These are phyloP conservation scores for Pseudophaeomoniella oleicola DNA, from an alignment of 2,329 filamentous ascomycete genomes.

Conservation along the genomic window DNA sequence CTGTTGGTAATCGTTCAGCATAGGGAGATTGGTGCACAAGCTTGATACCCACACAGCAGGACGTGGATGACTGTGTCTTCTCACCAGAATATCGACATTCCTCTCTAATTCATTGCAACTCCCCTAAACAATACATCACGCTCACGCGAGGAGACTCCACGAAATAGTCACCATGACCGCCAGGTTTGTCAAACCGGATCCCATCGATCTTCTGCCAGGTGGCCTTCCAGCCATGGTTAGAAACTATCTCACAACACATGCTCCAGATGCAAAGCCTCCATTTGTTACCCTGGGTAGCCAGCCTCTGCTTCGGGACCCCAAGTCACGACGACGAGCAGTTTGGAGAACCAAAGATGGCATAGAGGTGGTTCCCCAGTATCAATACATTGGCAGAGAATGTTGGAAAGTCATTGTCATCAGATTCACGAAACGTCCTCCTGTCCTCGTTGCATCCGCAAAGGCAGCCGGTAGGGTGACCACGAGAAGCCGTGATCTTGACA, in stretches of 20 bases:
- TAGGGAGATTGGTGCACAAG: no score
- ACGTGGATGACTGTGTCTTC: no score
- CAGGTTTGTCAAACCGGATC: not conserved
- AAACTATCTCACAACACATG: not conserved
- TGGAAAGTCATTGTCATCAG: not conserved
- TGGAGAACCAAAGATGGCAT: not conserved
- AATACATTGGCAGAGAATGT: not conserved
- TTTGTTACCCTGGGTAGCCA: not conserved
- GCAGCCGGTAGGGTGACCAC: not conserved
- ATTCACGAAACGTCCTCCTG: not conserved
- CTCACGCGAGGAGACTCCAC: no score
- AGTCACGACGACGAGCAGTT: not conserved
- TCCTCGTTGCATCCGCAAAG: not conserved
- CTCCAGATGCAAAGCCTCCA: not conserved
- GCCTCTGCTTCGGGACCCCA: not conserved
- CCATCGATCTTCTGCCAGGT: not conserved
- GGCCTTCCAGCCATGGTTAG: not conserved
- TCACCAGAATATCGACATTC: no score
- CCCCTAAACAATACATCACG: no score
- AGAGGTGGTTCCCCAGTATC: not conserved
- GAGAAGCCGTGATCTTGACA: not conserved
- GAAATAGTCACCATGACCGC: no score
- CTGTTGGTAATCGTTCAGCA: no score
- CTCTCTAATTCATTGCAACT: no score
- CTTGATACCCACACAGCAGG: no score